These are phyloP conservation scores for Boletus smithii DNA, from an alignment of 1,284 basidiomycete genomes.

Conservation along the genomic window DNA sequence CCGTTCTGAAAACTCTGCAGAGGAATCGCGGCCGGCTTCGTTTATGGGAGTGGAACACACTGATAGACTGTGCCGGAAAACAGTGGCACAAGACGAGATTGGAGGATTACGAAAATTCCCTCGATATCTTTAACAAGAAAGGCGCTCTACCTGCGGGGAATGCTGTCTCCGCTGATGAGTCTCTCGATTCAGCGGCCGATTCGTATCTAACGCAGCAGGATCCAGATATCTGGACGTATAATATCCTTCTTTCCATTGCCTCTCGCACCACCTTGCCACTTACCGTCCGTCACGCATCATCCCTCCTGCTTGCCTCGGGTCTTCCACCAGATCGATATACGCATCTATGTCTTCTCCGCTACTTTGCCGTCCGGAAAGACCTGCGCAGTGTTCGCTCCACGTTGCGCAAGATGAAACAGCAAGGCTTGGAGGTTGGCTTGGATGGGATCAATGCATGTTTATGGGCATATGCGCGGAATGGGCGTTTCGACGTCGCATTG, in stretches of 20 bases:
- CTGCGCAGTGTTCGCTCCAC: slow-evolving; percentile 53
- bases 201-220: slow-evolving; percentile 12
- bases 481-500: slow-evolving; percentile 52
- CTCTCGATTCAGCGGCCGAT: not conserved
- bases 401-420: slow-evolving; percentile 48
- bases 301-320: slow-evolving; percentile 50
- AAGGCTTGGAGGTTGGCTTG: slow-evolving; percentile 51
- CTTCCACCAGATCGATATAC: slow-evolving; percentile 58
- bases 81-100: slow-evolving; percentile 56
- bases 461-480: slow-evolving; percentile 58
- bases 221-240: slow-evolving; percentile 68
- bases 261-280: slow-evolving; percentile 44
- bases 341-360: slow-evolving; percentile 56
- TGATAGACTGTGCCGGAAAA: slow-evolving; percentile 65
- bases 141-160: slow-evolving; percentile 33
- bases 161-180: not conserved
- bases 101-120: slow-evolving; percentile 57
- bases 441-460: slow-evolving; percentile 66
- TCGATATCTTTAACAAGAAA: slow-evolving; percentile 61
- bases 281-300: slow-evolving; percentile 50
- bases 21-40: slow-evolving; percentile 49
- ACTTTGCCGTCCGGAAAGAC: slow-evolving; percentile 46
- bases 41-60: slow-evolving; percentile 68
- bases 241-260: slow-evolving; percentile 63
- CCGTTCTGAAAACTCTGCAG: slow-evolving; percentile 56